These are phyloP conservation scores for Phytophthora europaea DNA, from an alignment of 352 stramenopile species.

Conservation along the genomic window DNA sequence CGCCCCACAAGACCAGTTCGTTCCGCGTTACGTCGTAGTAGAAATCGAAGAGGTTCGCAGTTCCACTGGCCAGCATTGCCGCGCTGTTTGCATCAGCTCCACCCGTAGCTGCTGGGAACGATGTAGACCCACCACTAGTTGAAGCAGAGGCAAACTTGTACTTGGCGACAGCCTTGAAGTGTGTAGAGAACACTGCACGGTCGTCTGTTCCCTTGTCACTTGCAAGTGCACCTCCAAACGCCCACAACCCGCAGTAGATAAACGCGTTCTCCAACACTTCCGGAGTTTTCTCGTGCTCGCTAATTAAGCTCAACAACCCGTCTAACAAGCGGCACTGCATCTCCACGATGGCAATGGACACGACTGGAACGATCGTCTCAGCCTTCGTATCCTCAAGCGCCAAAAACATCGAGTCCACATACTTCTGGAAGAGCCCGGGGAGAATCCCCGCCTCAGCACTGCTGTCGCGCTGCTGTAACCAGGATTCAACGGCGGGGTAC, in stretches of 20 bases:
- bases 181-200: conserved; percentile 62
- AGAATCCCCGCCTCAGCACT: conserved; percentile 87
- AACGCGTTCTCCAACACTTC: conserved; percentile 96
- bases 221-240: conserved; percentile 95
- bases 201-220: conserved; percentile 83
- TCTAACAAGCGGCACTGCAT: conserved; percentile 97
- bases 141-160: conserved; percentile 62
- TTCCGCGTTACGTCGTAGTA: conserved; percentile 78
- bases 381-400: conserved; percentile 81
- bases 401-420: conserved; percentile 89
- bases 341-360: conserved; percentile 77
- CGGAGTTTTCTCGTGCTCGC: conserved; percentile 82
- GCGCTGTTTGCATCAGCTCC: conserved; percentile 24
- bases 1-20: conserved; percentile 82
- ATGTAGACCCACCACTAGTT: conserved; percentile 1
- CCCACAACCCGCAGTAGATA: conserved; percentile 96
- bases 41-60: conserved; percentile 79
- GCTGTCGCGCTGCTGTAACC: conserved; percentile 87
- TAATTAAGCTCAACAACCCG: conserved; percentile 83
- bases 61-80: conserved; percentile 24
- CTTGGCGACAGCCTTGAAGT: conserved; percentile 77
- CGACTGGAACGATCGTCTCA: conserved; percentile 61
- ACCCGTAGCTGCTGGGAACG: conserved; percentile 4
- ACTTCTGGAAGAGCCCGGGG: conserved; percentile 94
- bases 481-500: conserved; percentile 95